These are phyloP conservation scores for Fabrea salina DNA, from an alignment of 169 alveolate species.

Conservation along the genomic window DNA sequence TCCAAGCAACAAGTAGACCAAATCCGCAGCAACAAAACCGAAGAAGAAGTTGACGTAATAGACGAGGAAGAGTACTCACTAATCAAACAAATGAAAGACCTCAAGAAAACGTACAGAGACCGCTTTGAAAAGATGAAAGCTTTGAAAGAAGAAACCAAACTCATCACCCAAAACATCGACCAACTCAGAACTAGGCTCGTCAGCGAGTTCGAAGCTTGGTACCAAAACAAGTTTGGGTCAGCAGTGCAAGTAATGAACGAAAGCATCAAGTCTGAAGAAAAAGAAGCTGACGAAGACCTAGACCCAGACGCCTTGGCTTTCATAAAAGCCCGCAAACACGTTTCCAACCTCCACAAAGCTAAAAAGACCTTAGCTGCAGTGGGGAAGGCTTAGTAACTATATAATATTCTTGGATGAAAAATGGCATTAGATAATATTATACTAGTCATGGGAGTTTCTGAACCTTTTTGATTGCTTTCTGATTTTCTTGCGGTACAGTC, in stretches of 20 bases:
- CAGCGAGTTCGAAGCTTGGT: conserved; percentile 64
- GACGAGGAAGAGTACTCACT: conserved; percentile 74
- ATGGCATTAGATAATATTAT: too few relatives aligned
- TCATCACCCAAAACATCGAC: conserved; percentile 48
- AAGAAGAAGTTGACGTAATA: conserved; percentile 62
- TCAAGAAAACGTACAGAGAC: conserved; percentile 55
- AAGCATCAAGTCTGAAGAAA: conserved; percentile 35
- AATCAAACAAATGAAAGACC: conserved; percentile 57
- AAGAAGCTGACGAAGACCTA: conserved; percentile 50
- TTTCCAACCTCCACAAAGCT: conserved; percentile 32
- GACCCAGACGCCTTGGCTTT: conserved; percentile 77
- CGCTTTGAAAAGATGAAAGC: conserved; percentile 52
- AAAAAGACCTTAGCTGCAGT: conserved; percentile 21
- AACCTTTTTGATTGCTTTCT: too few relatives aligned
- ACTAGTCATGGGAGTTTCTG: too few relatives aligned
- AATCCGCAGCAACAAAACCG: conserved; percentile 34
- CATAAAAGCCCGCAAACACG: conserved; percentile 68
- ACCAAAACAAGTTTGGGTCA: conserved; percentile 23
- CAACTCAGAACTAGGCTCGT: conserved; percentile 47
- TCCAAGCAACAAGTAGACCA: conserved; percentile 44
- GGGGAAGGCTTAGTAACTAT: conserved; percentile 5
- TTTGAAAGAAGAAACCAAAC: conserved; percentile 50
- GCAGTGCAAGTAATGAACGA: background rate
- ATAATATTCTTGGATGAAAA: too few relatives aligned
- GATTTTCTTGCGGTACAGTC: background rate